Evolutionary conservation across 2,329 filamentous ascomycete species (phyloP), one percentile per base, ranked within the genome.

Genomic region (Bipolaris oryzae): DNA sequence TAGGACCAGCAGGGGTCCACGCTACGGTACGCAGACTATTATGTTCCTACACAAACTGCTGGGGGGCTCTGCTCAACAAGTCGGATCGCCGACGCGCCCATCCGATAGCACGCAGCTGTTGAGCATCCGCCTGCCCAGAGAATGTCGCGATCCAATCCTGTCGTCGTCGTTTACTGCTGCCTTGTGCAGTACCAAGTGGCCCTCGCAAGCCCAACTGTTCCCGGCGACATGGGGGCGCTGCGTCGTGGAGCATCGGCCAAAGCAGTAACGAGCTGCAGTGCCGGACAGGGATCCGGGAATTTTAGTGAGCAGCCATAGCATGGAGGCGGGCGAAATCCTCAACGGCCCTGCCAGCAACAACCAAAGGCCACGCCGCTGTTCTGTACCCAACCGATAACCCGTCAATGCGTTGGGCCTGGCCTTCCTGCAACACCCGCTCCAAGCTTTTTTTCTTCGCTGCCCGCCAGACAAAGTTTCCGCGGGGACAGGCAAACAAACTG

Each of bases 401-500:
- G 66, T 66, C 67, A 68, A 72, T 73, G 72, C 68, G 66, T 71
- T 70, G 71, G 66, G 64, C 53, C 57, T 44, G 53, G 34, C 53
- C 53, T 63, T 57, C 60, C 63, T 68, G 39, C 46, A 59, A 56
- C 57, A 54, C 53, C 67, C 64, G 61, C 55, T 34, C 62, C 57
- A 53, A 50, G 44, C 51, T 60, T 50, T 56, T 20, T 50, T 53
- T 48, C 35, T n/a, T 48, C 35, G 55, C 31, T 33, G 58, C 34
- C 39, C 18, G 15, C n/a, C 33, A 37, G 51, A 55, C 42, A 61
- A 55, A 53, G 55, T 47, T 21, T 55, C 39, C 54, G 44, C 55
- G 54, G 55, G 50, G 52, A 52, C 43, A 53, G 50, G 39, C 39
- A 25, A 35, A 13, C 28, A 31, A 13, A 10, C 37, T 38, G 34